A percentile compares a stretch with the other conserved stretches of the same genome.
These are phyloP conservation scores for Polychytrium aggregatum DNA, from an alignment of 192 early-diverging fungal species.

Conservation along the genomic window DNA sequence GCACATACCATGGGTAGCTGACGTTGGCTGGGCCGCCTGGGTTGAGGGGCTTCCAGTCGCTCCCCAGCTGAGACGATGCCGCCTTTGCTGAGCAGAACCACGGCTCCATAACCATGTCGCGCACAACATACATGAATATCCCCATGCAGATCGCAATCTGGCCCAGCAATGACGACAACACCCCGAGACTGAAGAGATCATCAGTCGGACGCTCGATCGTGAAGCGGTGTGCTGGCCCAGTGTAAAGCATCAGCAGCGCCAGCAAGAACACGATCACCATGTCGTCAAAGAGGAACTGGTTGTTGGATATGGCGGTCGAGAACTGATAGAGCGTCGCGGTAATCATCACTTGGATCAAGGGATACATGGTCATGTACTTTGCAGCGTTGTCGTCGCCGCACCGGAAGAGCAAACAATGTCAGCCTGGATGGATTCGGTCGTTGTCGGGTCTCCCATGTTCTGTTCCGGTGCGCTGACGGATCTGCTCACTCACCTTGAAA, in stretches of 20 bases:
- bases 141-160: constrained; percentile 23
- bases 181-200: constrained; percentile 21
- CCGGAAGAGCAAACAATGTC: background rate
- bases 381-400: background rate
- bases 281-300: constrained; percentile 44
- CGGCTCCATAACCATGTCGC: constrained; percentile 2
- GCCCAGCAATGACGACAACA: constrained; percentile 27
- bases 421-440: too few species aligned
- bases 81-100: constrained; percentile 28
- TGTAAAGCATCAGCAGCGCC: constrained; percentile 30
- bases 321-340: constrained; percentile 26
- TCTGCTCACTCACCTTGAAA: constrained; percentile 50
- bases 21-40: constrained; percentile 4
- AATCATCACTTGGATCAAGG: constrained; percentile 31
- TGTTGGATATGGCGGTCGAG: constrained; percentile 28
- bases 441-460: constrained; percentile 61
- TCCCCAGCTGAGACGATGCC: constrained; percentile 17
- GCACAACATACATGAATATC: constrained; percentile 18
- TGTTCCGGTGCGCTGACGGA: constrained; percentile 56
- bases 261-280: constrained; percentile 24
- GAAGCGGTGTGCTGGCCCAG: constrained; percentile 11
- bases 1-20: constrained; percentile 33
- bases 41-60: constrained; percentile 17
- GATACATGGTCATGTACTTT: constrained; percentile 42
- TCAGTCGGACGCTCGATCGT: constrained; percentile 22